Evolutionary conservation across 2,329 filamentous ascomycete species (phyloP), one percentile per base, ranked within the genome.

Genomic region (Colletotrichum sublineola): DNA sequence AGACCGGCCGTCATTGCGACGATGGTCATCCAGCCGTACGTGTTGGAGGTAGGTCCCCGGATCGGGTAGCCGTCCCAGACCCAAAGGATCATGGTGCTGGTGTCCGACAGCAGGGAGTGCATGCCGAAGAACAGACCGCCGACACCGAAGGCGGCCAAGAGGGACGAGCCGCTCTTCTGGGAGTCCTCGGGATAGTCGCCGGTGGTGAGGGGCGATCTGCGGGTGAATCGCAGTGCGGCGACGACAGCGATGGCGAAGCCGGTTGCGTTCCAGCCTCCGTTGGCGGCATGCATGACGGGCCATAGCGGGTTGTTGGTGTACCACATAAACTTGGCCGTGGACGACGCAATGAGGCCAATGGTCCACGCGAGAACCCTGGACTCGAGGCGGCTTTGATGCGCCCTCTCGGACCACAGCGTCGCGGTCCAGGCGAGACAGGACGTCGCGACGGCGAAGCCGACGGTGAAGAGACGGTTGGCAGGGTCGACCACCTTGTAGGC

Each of bases 71-170:
- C 96, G 77, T 98, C 95, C 96, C 96, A 99, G 3, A 94, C 94
- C 96, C 96, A 99, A 20, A 95, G 88, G 70, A 98, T 98, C 95
- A 99, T 98, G 66, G 96, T 99, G 84, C 96, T 98, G 0, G 95
- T 97, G 80, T 99, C 96, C 0, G 96, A 98, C 14, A 99, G 88
- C 12, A 99, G 86, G 1, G 95, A 98, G 80, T 98, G 96, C 78
- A 98, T 87, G 6, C 89, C 94, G 78, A 99, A 99, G 79, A 98
- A 88, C 9, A 98, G 82, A 40, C 95, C 96, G 33, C 90, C 95
- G 67, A 98, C 82, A 71, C 96, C 94, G 61, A 96, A 82, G 12
- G 91, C 93, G 40, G 94, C 90, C 55, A 97, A 85, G 8, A 92
- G 75, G 0, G 91, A 87, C 20, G 94, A 95, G 1, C 93, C 91